These are phyloP conservation scores for Fusarium sp. DNA, from an alignment of 2,329 filamentous ascomycete genomes.

Conservation along the genomic window DNA sequence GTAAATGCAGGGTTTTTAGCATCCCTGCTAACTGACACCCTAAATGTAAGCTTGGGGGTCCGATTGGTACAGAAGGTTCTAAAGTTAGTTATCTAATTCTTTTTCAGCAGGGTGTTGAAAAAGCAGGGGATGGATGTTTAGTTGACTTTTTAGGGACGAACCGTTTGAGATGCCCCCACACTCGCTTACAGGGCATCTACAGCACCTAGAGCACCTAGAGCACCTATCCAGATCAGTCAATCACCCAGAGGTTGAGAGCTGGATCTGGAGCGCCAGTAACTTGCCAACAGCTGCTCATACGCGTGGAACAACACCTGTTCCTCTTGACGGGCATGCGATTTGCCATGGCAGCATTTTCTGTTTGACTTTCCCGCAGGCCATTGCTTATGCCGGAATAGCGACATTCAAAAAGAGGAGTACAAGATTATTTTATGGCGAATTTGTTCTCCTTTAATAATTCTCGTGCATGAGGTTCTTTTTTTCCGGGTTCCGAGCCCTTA, in stretches of 20 bases:
- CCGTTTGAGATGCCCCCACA: background rate
- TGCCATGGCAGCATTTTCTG: background rate
- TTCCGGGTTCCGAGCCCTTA: rapidly evolving
- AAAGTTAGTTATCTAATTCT: background rate
- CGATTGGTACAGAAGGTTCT: background rate
- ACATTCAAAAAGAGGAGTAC: too few species aligned
- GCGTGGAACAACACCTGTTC: background rate
- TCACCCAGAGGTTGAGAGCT: background rate
- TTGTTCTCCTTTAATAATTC: rapidly evolving
- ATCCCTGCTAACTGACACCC: background rate
- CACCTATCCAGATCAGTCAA: background rate
- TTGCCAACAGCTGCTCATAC: background rate
- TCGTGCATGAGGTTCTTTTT: background rate
- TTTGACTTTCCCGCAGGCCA: too few species aligned
- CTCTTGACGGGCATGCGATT: rapidly evolving
- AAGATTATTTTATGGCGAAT: too few species aligned
- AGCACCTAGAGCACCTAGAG: background rate
- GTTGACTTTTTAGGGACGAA: background rate
- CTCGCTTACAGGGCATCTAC: background rate
- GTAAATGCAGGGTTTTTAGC: background rate
- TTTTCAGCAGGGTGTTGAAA: background rate
- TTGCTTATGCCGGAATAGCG: too few species aligned
- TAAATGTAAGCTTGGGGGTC: background rate
- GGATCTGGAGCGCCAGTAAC: background rate
- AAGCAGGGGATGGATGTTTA: background rate